These are phyloP conservation scores for Schoenoplectus tabernaemontani DNA, from an alignment of 202 grass and related monocot species.

Conservation along the genomic window DNA sequence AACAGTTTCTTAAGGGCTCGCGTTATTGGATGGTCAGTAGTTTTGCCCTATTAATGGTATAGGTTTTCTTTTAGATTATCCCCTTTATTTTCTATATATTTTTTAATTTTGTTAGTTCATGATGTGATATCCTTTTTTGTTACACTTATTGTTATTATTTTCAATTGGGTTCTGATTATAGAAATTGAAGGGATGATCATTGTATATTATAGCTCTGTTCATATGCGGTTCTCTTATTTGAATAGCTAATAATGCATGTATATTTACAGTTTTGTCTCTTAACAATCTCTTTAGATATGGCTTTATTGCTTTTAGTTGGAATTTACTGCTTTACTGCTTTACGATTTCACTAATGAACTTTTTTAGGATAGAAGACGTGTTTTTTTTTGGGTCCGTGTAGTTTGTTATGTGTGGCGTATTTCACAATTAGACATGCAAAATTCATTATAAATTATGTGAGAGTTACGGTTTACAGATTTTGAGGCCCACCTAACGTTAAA, in stretches of 20 bases:
- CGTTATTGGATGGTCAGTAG: conserved; percentile 26
- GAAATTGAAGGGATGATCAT: conserved; percentile 45
- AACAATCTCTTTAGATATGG: background rate
- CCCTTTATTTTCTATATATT: background rate
- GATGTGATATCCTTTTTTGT: conserved; percentile 28
- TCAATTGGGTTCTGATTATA: conserved; percentile 40
- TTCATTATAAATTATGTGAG: background rate
- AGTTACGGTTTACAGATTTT: background rate
- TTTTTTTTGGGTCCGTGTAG: background rate
- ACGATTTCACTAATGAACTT: no score
- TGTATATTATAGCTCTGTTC: conserved; percentile 57
- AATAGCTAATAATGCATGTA: conserved; percentile 66
- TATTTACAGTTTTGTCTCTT: conserved; percentile 54
- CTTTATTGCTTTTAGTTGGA: background rate
- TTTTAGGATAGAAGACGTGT: no score
- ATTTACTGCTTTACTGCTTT: no score
- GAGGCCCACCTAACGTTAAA: background rate
- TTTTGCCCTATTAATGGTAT: conserved; percentile 32
- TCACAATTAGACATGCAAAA: background rate
- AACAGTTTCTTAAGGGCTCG: conserved; percentile 35
- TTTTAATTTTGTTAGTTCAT: conserved; percentile 23
- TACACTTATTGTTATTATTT: conserved; percentile 36
- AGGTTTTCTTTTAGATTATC: conserved; percentile 4
- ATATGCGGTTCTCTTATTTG: conserved; percentile 32
- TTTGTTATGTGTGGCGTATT: background rate